Conservation (phyloP, 805 yeast genomes). For the Cyberlindnera euphorbiae region DNA sequence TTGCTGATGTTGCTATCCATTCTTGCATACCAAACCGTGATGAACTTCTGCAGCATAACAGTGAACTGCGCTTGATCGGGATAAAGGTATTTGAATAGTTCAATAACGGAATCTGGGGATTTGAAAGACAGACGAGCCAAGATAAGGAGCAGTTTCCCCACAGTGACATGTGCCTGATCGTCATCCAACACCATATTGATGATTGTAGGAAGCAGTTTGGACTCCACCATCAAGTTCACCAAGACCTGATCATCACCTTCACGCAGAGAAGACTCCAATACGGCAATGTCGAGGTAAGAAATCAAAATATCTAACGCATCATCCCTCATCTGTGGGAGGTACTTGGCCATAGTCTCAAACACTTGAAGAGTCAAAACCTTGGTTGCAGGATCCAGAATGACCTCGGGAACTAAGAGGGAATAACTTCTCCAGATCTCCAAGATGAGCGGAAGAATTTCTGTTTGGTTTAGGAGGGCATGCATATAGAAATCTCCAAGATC, state of each 20-base stretch:
- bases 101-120: conserved; percentile 27
- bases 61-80: conserved; percentile 25
- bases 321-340: conserved; percentile 60
- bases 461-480: conserved; percentile 59
- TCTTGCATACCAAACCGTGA: conserved; percentile 39
- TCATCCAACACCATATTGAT: conserved; percentile 27
- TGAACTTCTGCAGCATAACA: conserved; percentile 25
- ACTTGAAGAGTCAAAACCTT: conserved; percentile 33
- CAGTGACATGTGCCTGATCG: conserved; percentile 29
- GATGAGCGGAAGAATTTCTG: conserved; percentile 67
- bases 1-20: conserved; percentile 54
- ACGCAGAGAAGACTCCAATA: conserved; percentile 17
- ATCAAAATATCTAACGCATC: conserved; percentile 58
- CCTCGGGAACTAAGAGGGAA: conserved; percentile 41
- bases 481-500: conserved; percentile 35
- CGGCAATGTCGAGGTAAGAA: conserved; percentile 47
- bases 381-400: conserved; percentile 32
- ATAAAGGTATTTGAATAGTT: conserved; percentile 27
- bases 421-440: conserved; percentile 62
- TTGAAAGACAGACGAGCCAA: conserved; percentile 33
- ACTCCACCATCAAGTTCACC: conserved; percentile 22
- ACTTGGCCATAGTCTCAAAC: conserved; percentile 47
- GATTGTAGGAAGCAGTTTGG: conserved; percentile 25
- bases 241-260: conserved; percentile 18
- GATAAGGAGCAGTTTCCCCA: conserved; percentile 31